Base-by-base conservation (phyloP, 2,329 filamentous ascomycete species). In the Neonectria hederae region DNA sequence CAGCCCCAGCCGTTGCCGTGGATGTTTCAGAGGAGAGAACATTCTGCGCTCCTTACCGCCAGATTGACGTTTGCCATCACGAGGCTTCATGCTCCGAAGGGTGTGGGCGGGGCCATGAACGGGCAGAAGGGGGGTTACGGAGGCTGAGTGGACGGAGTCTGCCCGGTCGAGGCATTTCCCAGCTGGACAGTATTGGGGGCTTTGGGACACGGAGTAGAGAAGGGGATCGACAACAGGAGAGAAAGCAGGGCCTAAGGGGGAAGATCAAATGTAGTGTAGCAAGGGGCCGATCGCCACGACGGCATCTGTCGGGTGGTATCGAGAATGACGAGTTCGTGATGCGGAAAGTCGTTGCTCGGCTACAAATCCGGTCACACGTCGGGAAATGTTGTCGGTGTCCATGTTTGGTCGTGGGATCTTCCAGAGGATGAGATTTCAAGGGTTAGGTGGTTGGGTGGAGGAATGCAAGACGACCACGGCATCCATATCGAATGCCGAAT, bases 11-110 rank as follows among this genome's bases (percentile, higher is more conserved):
- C n/a, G 10, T 56, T 67, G 35, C 38, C 40, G 45, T 49, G 55
- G 60, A 58, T 55, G 53, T 55, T 51, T 62, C 22, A 53, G 45
- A 42, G 19, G 24, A 54, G 14, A 19, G 30, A 43, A 40, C 19
- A 54, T 38, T 6, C 10, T 11, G 28, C 28, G 14, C 28, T 19
- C 2, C n/a, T 55, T 53, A 74, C 72, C 72, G 71, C 72, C 62
- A 74, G 61, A 74, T 69, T 74, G 72, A 66, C 65, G 57, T 70
- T 62, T 59, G 48, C 53, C 59, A 71, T 73, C 67, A 72, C 56
- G 67, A 49, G 67, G 52, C 38, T 43, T 32, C 21, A 45, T 22
- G 52, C 54, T 54, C 65, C 56, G 51, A 55, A 52, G 38, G 38
- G 63, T 66, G 62, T 67, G 66, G 54, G 69, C 67, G 69, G 71